Conservation (phyloP, 2,329 filamentous ascomycete genomes). For the Fusarium pseudoanthophilum region DNA sequence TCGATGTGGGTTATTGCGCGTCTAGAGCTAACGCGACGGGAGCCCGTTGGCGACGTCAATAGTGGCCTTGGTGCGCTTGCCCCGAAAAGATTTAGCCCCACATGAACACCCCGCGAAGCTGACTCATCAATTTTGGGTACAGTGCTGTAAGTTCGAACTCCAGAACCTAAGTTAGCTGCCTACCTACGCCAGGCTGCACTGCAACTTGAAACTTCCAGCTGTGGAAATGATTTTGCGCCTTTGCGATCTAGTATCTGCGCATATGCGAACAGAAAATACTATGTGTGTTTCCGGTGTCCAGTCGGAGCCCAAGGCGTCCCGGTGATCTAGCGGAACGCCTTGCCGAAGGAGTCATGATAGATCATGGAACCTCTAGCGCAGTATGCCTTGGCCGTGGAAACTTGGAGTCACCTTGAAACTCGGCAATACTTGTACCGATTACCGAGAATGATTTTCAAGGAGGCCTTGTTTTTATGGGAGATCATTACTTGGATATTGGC, state of each 20-base stretch:
- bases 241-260: neutral
- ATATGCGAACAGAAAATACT: neutral
- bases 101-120: neutral
- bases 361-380: neutral
- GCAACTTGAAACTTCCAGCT: neutral
- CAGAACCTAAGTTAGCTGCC: neutral
- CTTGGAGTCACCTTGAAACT: neutral
- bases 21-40: slow-evolving; percentile 11
- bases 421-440: neutral
- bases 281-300: neutral
- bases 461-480: neutral
- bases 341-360: slow-evolving; percentile 20
- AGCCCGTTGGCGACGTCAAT: slow-evolving; percentile 28
- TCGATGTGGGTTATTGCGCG: slow-evolving; percentile 19
- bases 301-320: slow-evolving; percentile 8
- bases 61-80: slow-evolving; percentile 10
- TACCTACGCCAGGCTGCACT: neutral
- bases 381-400: slow-evolving; percentile 1
- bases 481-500: neutral
- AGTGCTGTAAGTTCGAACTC: neutral
- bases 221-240: neutral
- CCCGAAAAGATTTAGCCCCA: neutral
- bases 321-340: slow-evolving; percentile 1
- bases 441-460: neutral
- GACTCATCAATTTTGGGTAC: neutral